phyloP scores from a whole-genome alignment of 1,139 yeast genomes.

The Meyerozyma elateridarum region DNA sequence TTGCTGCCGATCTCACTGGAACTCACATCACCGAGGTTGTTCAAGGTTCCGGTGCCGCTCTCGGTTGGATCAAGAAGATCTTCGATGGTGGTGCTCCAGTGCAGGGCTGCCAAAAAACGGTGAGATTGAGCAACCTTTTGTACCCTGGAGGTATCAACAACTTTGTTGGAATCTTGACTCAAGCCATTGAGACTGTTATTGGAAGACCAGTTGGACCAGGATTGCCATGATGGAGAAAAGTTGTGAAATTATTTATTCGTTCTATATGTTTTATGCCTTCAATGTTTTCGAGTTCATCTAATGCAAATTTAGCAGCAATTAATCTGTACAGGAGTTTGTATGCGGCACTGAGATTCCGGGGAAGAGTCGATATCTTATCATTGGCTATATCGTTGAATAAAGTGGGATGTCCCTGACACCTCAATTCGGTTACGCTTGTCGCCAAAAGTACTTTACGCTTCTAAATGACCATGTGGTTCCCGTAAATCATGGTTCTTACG shows the following conservation, averaged over 20 bases:
- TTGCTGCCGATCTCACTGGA: conserved; percentile 22
- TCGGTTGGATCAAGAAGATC: conserved; percentile 20
- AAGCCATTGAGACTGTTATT: too few relatives aligned
- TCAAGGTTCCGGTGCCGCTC: conserved; percentile 28
- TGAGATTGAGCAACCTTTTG: conserved; percentile 1
- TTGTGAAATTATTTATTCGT: too few relatives aligned
- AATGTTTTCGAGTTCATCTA: too few relatives aligned
- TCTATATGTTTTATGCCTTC: too few relatives aligned
- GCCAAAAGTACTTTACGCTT: conserved; percentile 39
- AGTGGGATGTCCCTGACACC: conserved; percentile 2
- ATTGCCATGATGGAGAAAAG: too few relatives aligned
- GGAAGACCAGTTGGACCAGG: too few relatives aligned
- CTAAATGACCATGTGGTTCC: conserved; percentile 33
- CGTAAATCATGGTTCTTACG: conserved; percentile 55
- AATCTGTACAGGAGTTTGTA: too few relatives aligned
- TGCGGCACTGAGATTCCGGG: too few relatives aligned
- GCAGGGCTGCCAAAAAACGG: conserved; percentile 8
- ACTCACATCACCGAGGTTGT: conserved; percentile 23
- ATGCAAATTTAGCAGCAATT: too few relatives aligned
- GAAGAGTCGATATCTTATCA: too few relatives aligned
- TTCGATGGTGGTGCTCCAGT: conserved; percentile 10
- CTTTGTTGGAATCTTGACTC: too few relatives aligned
- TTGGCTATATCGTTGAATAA: neutral
- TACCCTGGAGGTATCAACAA: too few relatives aligned
- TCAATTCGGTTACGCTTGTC: conserved; percentile 51